Conservation (phyloP, 1,284 basidiomycete genomes). For the Trichosporon faecale region DNA sequence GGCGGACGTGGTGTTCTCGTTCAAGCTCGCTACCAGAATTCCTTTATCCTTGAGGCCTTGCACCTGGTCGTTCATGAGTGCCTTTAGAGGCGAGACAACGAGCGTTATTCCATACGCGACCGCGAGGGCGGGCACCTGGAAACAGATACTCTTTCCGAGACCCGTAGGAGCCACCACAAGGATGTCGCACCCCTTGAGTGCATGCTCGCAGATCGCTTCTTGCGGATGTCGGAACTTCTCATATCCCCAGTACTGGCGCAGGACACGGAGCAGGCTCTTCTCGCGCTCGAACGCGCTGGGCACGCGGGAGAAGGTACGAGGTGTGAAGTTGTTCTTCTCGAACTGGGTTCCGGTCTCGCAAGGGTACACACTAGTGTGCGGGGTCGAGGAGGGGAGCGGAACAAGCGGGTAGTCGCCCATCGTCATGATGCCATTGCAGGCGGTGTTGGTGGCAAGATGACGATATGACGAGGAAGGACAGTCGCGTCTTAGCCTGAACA, state of each 20-base stretch:
- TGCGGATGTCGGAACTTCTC: conserved; percentile 69
- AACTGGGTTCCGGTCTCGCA: conserved; percentile 20
- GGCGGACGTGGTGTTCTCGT: conserved; percentile 61
- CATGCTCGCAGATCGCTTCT: conserved; percentile 68
- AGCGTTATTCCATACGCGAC: conserved; percentile 69
- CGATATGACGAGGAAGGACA: conserved; percentile 13
- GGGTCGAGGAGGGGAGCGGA: background rate
- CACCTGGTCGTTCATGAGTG: conserved; percentile 84
- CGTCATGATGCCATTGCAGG: background rate
- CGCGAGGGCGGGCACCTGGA: conserved; percentile 76
- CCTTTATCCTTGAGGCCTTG: conserved; percentile 59
- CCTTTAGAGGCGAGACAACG: conserved; percentile 72
- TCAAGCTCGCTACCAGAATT: conserved; percentile 63
- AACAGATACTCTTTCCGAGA: conserved; percentile 79
- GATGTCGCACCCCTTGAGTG: conserved; percentile 65
- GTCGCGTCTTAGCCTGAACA: conserved; percentile 5
- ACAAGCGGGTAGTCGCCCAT: background rate
- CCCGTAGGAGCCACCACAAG: conserved; percentile 85
- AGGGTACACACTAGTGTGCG: background rate
- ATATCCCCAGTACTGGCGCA: conserved; percentile 61
- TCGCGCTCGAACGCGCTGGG: conserved; percentile 46
- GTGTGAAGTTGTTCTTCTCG: conserved; percentile 37
- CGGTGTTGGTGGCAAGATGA: conserved; percentile 15
- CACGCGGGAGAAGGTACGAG: conserved; percentile 36
- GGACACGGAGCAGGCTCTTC: conserved; percentile 29